Evolutionary conservation across 371 early-diverging fungal species (phyloP).

Genomic region (Saksenaea oblongispora): DNA sequence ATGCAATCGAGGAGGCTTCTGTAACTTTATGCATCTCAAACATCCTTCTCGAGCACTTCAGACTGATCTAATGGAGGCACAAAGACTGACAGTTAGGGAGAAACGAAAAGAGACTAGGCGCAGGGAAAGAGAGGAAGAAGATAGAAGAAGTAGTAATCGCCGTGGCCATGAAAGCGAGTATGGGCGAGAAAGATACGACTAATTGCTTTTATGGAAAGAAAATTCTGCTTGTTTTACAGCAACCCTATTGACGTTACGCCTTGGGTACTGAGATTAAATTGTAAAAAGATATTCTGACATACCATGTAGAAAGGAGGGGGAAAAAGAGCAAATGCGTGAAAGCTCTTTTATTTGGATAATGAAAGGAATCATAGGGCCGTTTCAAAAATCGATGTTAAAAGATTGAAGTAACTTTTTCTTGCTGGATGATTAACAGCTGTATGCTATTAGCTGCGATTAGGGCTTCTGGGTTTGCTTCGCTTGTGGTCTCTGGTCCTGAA

Average conservation of each 20-base stretch:
- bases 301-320: no score
- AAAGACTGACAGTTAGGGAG: constrained; percentile 64
- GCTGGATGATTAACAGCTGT: no score
- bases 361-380: no score
- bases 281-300: no score
- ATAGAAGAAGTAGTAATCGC: constrained; percentile 22
- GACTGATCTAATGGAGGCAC: constrained; percentile 82
- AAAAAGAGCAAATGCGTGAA: not conserved
- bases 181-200: not conserved
- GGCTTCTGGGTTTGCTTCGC: no score
- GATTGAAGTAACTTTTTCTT: no score
- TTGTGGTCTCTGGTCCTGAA: no score
- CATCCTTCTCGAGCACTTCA: constrained; percentile 74
- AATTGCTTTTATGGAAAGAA: not conserved
- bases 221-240: not conserved
- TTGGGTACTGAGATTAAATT: no score
- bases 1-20: constrained; percentile 96
- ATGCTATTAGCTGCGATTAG: no score
- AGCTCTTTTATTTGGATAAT: no score
- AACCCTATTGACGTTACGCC: not conserved
- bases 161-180: constrained; percentile 6
- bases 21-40: constrained; percentile 98
- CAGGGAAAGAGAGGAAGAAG: constrained; percentile 33
- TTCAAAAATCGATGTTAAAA: no score
- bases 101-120: constrained; percentile 40